Percentiles rank a stretch among this genome's conserved stretches.
phyloP scores from a whole-genome alignment of 495 filamentous ascomycete genomes.

The Ascodesmis nigricans region DNA sequence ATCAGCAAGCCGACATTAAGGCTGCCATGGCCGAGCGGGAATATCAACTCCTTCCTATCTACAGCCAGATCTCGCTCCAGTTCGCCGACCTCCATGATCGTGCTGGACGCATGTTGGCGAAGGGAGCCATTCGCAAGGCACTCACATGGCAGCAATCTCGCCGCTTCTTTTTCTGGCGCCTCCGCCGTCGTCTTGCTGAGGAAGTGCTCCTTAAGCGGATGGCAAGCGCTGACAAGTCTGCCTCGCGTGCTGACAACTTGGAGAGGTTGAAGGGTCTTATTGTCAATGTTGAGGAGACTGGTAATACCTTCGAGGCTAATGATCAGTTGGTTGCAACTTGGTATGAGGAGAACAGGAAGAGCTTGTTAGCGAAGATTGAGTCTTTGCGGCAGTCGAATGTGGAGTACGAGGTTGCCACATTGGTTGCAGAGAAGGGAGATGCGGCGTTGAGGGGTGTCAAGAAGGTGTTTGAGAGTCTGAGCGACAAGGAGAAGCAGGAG shows the following conservation, averaged over 20 bases:
- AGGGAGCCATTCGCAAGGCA: slow-evolving; percentile 67
- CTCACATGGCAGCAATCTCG: slow-evolving; percentile 75
- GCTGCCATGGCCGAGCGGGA: slow-evolving; percentile 70
- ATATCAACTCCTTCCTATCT: slow-evolving; percentile 71
- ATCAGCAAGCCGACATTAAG: slow-evolving; percentile 59
- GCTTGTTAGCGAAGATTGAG: slow-evolving; percentile 58
- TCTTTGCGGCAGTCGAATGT: slow-evolving; percentile 52
- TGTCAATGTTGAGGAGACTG: slow-evolving; percentile 13
- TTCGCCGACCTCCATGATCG: slow-evolving; percentile 96
- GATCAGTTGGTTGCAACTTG: slow-evolving; percentile 75
- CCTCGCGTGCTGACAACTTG: slow-evolving; percentile 24
- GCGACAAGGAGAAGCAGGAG: slow-evolving; percentile 68
- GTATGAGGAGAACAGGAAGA: slow-evolving; percentile 91
- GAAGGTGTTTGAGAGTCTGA: slow-evolving; percentile 63
- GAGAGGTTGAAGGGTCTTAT: slow-evolving; percentile 19
- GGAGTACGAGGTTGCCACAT: slow-evolving; percentile 50
- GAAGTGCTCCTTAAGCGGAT: slow-evolving; percentile 86
- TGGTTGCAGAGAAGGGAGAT: slow-evolving; percentile 53
- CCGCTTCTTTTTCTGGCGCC: slow-evolving; percentile 99
- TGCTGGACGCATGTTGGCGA: slow-evolving; percentile 91
- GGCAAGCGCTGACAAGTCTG: slow-evolving; percentile 30
- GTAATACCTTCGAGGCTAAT: slow-evolving; percentile 37
- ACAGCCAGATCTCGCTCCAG: slow-evolving; percentile 77
- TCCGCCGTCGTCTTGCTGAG: slow-evolving; percentile 87
- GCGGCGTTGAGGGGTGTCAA: slow-evolving; percentile 72